Percentiles rank a stretch among this genome's conserved stretches.
These are phyloP conservation scores for Pyricularia grisea DNA, from an alignment of 2,329 filamentous ascomycete species.

Conservation along the genomic window DNA sequence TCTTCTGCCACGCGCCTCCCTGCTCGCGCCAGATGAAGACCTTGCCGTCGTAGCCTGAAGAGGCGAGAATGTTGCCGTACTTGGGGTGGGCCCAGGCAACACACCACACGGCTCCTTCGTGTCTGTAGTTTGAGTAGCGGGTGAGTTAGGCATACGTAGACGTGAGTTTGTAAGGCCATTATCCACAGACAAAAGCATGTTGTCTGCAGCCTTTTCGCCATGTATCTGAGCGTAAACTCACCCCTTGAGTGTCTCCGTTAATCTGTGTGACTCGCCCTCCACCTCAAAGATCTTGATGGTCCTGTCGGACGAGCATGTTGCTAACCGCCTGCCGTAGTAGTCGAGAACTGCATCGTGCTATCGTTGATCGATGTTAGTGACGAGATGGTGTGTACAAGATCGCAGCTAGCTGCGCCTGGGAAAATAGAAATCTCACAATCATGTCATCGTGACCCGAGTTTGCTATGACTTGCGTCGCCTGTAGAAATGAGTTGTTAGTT, in stretches of 20 bases:
- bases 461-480: constrained; percentile 63
- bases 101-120: constrained; percentile 97
- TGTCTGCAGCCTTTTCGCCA: background rate
- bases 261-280: constrained; percentile 80
- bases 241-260: constrained; percentile 93
- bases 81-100: constrained; percentile 98
- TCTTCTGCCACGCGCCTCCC: constrained; percentile 64
- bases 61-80: constrained; percentile 95
- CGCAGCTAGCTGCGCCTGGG: background rate
- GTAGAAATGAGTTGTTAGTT: background rate
- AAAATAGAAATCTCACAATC: constrained; percentile 65
- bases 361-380: constrained; percentile 10
- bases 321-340: constrained; percentile 93
- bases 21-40: constrained; percentile 98
- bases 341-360: constrained; percentile 97
- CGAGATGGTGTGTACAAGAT: background rate
- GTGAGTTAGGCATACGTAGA: background rate
- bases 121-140: constrained; percentile 39
- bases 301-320: constrained; percentile 95
- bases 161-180: background rate
- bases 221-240: constrained; percentile 29
- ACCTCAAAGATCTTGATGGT: constrained; percentile 99
- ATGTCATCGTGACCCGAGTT: constrained; percentile 96
- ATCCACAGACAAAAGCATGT: background rate
- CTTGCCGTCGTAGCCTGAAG: constrained; percentile 92